phyloP scores from a whole-genome alignment of 2,329 filamentous ascomycete genomes.

The Arthrinium puccinioides region DNA sequence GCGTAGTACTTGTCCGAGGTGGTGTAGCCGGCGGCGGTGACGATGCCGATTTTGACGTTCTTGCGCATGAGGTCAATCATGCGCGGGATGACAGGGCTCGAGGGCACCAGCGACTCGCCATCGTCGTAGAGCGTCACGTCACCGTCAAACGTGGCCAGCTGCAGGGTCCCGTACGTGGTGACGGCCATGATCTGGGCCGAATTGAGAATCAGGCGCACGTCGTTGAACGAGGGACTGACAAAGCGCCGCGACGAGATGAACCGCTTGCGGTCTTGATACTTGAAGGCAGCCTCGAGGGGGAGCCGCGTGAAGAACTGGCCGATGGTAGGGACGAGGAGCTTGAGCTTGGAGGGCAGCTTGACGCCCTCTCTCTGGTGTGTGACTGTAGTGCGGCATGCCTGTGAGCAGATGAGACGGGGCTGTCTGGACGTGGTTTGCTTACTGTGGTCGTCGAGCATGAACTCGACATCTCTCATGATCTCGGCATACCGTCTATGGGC shows the following conservation, averaged over 20 bases:
- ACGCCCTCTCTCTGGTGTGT: constrained; percentile 56
- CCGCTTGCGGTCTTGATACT: constrained; percentile 77
- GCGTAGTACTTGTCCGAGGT: constrained; percentile 80
- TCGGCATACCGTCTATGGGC: constrained; percentile 87
- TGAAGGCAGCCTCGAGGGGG: constrained; percentile 82
- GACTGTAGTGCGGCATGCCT: constrained; percentile 1
- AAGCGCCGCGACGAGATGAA: constrained; percentile 88
- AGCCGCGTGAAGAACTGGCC: constrained; percentile 92
- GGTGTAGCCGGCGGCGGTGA: constrained; percentile 93
- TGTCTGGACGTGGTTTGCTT: constrained; percentile 17
- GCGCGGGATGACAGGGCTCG: constrained; percentile 68
- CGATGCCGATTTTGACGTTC: constrained; percentile 83
- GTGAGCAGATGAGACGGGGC: background rate
- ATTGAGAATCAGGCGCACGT: constrained; percentile 87
- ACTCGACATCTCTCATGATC: constrained; percentile 90
- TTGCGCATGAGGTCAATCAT: constrained; percentile 65
- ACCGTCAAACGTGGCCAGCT: constrained; percentile 92
- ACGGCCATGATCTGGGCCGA: constrained; percentile 91
- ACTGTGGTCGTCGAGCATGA: constrained; percentile 90
- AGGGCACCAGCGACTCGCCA: constrained; percentile 67
- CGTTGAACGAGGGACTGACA: constrained; percentile 95
- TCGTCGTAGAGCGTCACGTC: constrained; percentile 96
- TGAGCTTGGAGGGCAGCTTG: constrained; percentile 76
- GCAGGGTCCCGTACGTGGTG: constrained; percentile 63
- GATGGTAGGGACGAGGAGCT: constrained; percentile 82